A percentile compares a stretch with the other conserved stretches of the same genome.
Evolutionary conservation across 805 yeast genomes (phyloP).

Genomic region (Nakazawaea holstii): DNA sequence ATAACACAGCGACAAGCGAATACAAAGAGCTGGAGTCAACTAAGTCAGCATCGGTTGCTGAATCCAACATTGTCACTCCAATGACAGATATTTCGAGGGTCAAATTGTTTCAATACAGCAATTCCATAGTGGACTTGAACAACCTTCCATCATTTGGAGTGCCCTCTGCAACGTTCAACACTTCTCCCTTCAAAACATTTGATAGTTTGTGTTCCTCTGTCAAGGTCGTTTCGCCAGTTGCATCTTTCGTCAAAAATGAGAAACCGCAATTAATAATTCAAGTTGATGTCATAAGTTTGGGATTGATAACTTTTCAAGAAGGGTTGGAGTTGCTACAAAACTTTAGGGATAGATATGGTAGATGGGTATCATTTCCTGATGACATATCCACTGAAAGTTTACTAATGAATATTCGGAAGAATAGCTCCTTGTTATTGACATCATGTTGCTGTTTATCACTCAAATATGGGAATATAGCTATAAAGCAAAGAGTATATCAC

Average conservation of each 20-base stretch:
- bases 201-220: slow-evolving; percentile 25
- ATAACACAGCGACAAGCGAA: slow-evolving; percentile 3
- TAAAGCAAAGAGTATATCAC: slow-evolving; percentile 36
- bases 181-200: slow-evolving; percentile 40
- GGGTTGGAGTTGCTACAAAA: slow-evolving; percentile 45
- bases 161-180: slow-evolving; percentile 30
- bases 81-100: slow-evolving; percentile 10
- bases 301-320: slow-evolving; percentile 42
- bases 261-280: slow-evolving; percentile 11
- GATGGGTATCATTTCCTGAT: slow-evolving; percentile 74
- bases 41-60: slow-evolving; percentile 10
- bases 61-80: slow-evolving; percentile 10
- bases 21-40: slow-evolving; percentile 14
- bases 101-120: slow-evolving; percentile 16
- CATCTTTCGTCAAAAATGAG: slow-evolving; percentile 20
- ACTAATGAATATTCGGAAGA: slow-evolving; percentile 39
- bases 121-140: slow-evolving; percentile 10
- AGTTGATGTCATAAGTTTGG: slow-evolving; percentile 46
- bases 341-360: slow-evolving; percentile 63
- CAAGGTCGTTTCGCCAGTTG: slow-evolving; percentile 30
- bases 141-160: slow-evolving; percentile 24
- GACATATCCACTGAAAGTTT: slow-evolving; percentile 41
- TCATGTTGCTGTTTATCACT: slow-evolving; percentile 60
- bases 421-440: slow-evolving; percentile 61
- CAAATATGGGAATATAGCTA: slow-evolving; percentile 36